Evolutionary conservation across 495 filamentous ascomycete species (phyloP).

Genomic region (Talaromyces stipitatus): DNA sequence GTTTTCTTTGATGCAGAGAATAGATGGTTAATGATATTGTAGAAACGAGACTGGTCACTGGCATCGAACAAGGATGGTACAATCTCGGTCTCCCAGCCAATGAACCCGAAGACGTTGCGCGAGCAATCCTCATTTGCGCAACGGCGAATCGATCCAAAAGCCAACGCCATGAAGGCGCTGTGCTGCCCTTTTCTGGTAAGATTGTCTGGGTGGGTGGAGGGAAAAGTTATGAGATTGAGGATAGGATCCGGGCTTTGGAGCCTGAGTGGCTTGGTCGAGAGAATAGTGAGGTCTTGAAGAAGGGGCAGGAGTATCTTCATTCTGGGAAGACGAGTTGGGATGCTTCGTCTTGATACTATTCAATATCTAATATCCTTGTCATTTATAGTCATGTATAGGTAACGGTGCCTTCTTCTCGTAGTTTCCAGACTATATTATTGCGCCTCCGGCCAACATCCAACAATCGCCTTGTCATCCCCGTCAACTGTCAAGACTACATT

Average conservation of each 20-base stretch:
- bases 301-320: conserved; percentile 23
- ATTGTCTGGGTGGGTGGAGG: conserved; percentile 26
- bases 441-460: conserved; percentile 8
- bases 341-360: too few relatives aligned
- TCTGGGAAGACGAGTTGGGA: conserved; percentile 16
- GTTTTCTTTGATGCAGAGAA: not conserved
- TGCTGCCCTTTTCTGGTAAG: conserved; percentile 23
- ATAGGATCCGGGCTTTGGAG: conserved; percentile 21
- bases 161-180: conserved; percentile 15
- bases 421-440: too few relatives aligned
- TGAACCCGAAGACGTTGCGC: conserved; percentile 23
- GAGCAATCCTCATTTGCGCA: conserved; percentile 21
- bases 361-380: too few relatives aligned
- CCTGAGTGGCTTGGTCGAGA: conserved; percentile 24
- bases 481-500: conserved; percentile 27
- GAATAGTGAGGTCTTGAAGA: conserved; percentile 18
- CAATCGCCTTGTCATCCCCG: conserved; percentile 9
- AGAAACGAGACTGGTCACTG: conserved; percentile 26
- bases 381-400: too few relatives aligned
- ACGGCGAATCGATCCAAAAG: conserved; percentile 15
- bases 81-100: conserved; percentile 21
- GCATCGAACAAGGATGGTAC: conserved; percentile 28
- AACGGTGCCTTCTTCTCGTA: too few relatives aligned
- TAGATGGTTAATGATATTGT: not conserved
- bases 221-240: conserved; percentile 29